These are phyloP conservation scores for Mycena galericulata DNA, from an alignment of 768 basidiomycete genomes.

Conservation along the genomic window DNA sequence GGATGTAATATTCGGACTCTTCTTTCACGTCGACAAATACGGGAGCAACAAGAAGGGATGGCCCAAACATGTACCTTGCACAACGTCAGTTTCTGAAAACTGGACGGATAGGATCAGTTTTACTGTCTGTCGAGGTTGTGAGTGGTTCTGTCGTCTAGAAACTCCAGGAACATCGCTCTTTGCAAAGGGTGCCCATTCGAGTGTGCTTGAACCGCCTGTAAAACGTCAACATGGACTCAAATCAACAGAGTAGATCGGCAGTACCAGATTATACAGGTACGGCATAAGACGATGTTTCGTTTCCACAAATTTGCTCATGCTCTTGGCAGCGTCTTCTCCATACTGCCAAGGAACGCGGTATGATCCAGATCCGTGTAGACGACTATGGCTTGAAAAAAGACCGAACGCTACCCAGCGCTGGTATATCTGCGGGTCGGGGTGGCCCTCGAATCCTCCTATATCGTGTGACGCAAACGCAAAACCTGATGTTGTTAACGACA, in stretches of 20 bases:
- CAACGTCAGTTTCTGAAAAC: slow-evolving; percentile 4
- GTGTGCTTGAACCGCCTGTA: slow-evolving; percentile 64
- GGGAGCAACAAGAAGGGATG: slow-evolving; percentile 70
- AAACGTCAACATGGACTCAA: background rate
- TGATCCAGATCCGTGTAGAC: slow-evolving; percentile 78
- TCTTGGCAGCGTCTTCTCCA: slow-evolving; percentile 74
- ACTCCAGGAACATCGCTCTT: slow-evolving; percentile 77
- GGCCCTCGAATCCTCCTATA: slow-evolving; percentile 84
- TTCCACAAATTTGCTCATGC: slow-evolving; percentile 71
- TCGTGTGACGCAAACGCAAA: slow-evolving; percentile 82
- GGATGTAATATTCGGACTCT: slow-evolving; percentile 70
- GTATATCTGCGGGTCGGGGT: slow-evolving; percentile 75
- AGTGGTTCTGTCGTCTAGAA: slow-evolving; percentile 67
- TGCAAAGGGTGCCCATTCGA: slow-evolving; percentile 66
- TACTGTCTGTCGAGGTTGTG: slow-evolving; percentile 71
- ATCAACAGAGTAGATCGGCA: slow-evolving; percentile 28
- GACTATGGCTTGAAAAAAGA: slow-evolving; percentile 80
- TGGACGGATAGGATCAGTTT: slow-evolving; percentile 55
- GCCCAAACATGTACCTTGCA: slow-evolving; percentile 52
- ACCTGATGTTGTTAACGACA: slow-evolving; percentile 76
- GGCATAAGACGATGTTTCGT: slow-evolving; percentile 82
- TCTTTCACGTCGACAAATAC: slow-evolving; percentile 68
- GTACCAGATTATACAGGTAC: slow-evolving; percentile 70
- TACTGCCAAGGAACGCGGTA: slow-evolving; percentile 86
- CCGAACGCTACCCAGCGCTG: slow-evolving; percentile 85